Conservation (phyloP, 176 grass and related monocot species). For the Phyllostachys edulis region DNA sequence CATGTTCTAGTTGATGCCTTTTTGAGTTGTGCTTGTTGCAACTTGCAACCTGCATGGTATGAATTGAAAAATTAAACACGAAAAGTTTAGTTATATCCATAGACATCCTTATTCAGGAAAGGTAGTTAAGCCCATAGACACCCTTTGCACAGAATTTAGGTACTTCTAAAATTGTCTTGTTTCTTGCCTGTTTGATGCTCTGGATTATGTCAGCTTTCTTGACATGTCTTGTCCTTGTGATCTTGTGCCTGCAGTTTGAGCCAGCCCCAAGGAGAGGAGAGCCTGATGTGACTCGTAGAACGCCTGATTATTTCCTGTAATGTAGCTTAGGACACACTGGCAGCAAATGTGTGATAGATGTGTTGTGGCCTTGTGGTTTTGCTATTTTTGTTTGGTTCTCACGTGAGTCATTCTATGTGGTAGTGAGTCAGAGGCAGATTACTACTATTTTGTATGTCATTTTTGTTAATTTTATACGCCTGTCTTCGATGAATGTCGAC, state of each 20-base stretch:
- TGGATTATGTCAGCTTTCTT: neutral
- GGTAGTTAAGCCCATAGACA: neutral
- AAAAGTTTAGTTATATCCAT: neutral
- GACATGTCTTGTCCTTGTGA: neutral
- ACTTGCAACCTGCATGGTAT: neutral
- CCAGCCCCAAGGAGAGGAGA: slow-evolving; percentile 56
- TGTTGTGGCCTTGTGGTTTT: neutral
- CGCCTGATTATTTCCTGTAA: slow-evolving; percentile 50
- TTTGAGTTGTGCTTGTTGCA: neutral
- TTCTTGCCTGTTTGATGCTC: neutral
- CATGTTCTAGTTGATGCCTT: neutral
- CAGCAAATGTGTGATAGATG: neutral
- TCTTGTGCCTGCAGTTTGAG: slow-evolving; percentile 24
- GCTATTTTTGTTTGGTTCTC: slow-evolving; percentile 8
- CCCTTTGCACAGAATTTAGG: too few species aligned
- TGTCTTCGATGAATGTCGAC: too few species aligned
- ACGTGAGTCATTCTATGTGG: neutral
- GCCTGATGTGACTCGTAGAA: slow-evolving; percentile 49
- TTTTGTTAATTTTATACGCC: too few species aligned
- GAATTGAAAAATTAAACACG: neutral
- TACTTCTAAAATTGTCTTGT: neutral
- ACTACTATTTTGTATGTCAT: too few species aligned
- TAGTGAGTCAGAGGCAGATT: too few species aligned
- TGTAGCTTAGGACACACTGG: neutral
- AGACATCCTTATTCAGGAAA: too few species aligned